Evolutionary conservation across 208 protist species (phyloP), one percentile per base, ranked within the genome.

Genomic region (Wallacemonas sp.): DNA sequence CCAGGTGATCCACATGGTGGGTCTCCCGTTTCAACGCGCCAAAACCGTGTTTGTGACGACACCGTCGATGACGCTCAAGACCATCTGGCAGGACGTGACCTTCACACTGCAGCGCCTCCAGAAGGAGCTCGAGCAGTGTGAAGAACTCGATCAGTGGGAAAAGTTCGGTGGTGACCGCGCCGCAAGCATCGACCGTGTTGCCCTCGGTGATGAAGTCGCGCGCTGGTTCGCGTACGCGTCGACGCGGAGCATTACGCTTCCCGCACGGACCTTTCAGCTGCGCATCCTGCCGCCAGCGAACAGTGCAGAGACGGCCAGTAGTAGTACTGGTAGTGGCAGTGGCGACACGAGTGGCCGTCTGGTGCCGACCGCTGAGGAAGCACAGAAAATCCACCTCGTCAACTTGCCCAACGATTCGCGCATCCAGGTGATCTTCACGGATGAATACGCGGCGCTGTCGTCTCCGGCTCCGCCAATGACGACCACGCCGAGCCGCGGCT

Each of bases 21-120:
- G 78, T 11, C 78, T 88, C 47, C 77, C 77, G 2, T 65, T 61
- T 16, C 70, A 63, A 12, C 64, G 72, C 26, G 70, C 52, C 33
- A 34, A 72, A 65, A 72, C 74, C 19, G 70, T 69, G 3, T 63
- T 88, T 30, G 23, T 84, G 14, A 88, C 82, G 8, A 76, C 72
- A 2, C 61, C 82, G 14, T 61, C 56, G 39, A 88, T 88, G 78
- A 80, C 71, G 21, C 62, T 84, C 27, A 70, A 70, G 48, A 88
- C 78, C 21, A 65, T 84, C 27, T 88, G 82, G 82, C 54, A 68
- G 26, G 63, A 75, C 29, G 82, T 83, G 1, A 12, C 46, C 36
- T 39, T 71, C 23, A 29, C 56, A 9, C 55, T 76, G 32, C 17
- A 62, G 52, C 36, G 44, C 17, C 2, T 29, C 26, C 62, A 70